Base-by-base conservation (phyloP, 257 asterid genomes). In the Galeopsis tetrahit region DNA sequence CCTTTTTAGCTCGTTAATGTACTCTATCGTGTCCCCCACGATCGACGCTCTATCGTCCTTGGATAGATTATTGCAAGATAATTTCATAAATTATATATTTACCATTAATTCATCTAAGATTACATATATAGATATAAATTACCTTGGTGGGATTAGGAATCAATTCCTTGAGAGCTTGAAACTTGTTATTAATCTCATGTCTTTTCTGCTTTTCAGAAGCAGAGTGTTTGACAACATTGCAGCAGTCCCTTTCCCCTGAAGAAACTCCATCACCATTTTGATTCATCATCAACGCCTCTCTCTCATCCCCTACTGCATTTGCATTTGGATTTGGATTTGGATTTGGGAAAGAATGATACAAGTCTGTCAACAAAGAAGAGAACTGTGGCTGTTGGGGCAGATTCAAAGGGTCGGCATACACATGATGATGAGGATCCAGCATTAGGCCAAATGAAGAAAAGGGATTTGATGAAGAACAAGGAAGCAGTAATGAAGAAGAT, bases 71-170 rank as follows among this genome's bases (percentile, higher is more conserved):
- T 52, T 8, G 33, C 31, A 14, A 52, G 17, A 52, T 4, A 52
- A 52, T 52, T 52, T 2, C 59, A 17, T 51, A 28, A 14, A 35
- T 62, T 6, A n/a, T n/a, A n/a, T n/a, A 59, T 0, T 21, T 21
- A 21, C 28, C 28, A 11, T 59, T 34, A n/a, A n/a, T 28, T 33
- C 4, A 71, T 7, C 13, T n/a, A 58, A 43, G 2, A 13, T 5
- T 5, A 48, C 13, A 28, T 13, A 44, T 10, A 0, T 33, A 13
- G 2, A 8, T 13, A 8, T 21, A 21, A 1, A 34, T 52, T 87
- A 92, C 98, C 97, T 93, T 94, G 13, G 87, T 76, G 49, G 96
- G 95, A 57, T 80, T 84, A 3, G 97, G 96, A 39, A 89, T 77
- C 72, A 94, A 62, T 17, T 61, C 75, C 51, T 85, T 84, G 67